Conservation (phyloP, 1,139 yeast genomes). For the Candida freyschussii region DNA sequence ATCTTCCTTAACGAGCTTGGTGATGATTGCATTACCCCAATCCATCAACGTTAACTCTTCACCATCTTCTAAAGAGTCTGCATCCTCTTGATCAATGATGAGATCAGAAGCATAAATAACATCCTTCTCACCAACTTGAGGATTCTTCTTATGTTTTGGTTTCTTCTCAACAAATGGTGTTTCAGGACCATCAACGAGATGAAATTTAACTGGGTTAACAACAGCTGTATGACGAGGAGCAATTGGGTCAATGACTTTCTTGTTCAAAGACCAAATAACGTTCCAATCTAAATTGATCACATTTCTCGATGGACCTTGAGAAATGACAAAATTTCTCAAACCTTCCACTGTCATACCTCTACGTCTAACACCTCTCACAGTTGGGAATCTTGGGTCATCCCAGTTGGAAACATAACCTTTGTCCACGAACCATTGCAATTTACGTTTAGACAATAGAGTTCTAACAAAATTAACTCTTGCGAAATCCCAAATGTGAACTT, state of each 20-base stretch:
- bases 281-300: conserved; percentile 96
- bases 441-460: conserved; percentile 91
- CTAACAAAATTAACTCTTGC: conserved; percentile 94
- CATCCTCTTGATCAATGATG: conserved; percentile 87
- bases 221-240: conserved; percentile 94
- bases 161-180: conserved; percentile 59
- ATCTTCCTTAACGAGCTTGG: conserved; percentile 62
- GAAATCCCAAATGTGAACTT: conserved; percentile 96
- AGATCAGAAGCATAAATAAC: conserved; percentile 62
- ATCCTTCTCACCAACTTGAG: conserved; percentile 82
- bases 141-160: conserved; percentile 94
- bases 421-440: conserved; percentile 97
- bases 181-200: conserved; percentile 67
- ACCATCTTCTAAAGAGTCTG: conserved; percentile 58
- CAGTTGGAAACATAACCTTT: conserved; percentile 79
- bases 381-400: conserved; percentile 99
- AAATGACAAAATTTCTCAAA: conserved; percentile 80
- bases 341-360: conserved; percentile 99
- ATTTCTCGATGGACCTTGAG: conserved; percentile 97
- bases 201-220: conserved; percentile 60
- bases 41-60: conserved; percentile 98
- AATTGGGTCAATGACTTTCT: conserved; percentile 91
- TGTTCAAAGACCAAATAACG: conserved; percentile 94
- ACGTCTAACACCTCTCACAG: conserved; percentile 97
- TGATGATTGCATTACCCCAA: conserved; percentile 93